A percentile compares a stretch with the other conserved stretches of the same genome.
Conservation (phyloP, 2,329 filamentous ascomycete species). For the Trichoderma sp. region DNA sequence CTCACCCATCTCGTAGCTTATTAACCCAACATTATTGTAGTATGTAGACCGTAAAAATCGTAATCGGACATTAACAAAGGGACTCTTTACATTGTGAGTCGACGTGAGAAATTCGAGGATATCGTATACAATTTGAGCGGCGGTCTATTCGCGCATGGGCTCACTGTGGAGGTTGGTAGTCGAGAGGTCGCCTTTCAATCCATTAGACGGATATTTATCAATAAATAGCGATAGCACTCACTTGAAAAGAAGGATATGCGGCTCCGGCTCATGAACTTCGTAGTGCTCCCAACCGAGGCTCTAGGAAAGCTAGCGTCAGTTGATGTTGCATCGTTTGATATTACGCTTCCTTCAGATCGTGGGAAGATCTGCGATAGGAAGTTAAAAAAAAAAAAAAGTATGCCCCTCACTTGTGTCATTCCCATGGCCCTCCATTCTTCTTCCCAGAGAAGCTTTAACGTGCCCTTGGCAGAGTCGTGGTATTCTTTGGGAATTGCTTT, state of each 20-base stretch:
- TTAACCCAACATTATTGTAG: slow-evolving; percentile 31
- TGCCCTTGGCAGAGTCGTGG: slow-evolving; percentile 86
- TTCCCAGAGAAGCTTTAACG: slow-evolving; percentile 95
- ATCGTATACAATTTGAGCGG: slow-evolving; percentile 33
- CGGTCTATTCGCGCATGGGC: slow-evolving; percentile 2
- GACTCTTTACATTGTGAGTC: slow-evolving; percentile 30
- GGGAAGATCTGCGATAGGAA: neutral
- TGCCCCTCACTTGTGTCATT: slow-evolving; percentile 80
- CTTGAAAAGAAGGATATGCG: slow-evolving; percentile 99
- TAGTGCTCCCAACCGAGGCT: slow-evolving; percentile 99
- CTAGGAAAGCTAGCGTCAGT: slow-evolving; percentile 53
- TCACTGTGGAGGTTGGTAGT: slow-evolving; percentile 74
- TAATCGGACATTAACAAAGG: slow-evolving; percentile 32
- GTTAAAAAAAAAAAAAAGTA: neutral
- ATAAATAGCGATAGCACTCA: slow-evolving; percentile 46
- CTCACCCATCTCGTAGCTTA: slow-evolving; percentile 15
- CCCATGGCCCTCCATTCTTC: slow-evolving; percentile 97
- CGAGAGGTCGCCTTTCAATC: slow-evolving; percentile 56
- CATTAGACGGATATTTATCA: neutral
- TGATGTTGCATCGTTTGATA: neutral
- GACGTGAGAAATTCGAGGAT: slow-evolving; percentile 29
- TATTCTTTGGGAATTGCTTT: slow-evolving; percentile 96
- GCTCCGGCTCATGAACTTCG: slow-evolving; percentile 97
- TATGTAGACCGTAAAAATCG: slow-evolving; percentile 34
- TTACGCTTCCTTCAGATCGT: neutral